Base-by-base conservation (phyloP, 2,329 filamentous ascomycete genomes). In the Penicillium janthinellum region DNA sequence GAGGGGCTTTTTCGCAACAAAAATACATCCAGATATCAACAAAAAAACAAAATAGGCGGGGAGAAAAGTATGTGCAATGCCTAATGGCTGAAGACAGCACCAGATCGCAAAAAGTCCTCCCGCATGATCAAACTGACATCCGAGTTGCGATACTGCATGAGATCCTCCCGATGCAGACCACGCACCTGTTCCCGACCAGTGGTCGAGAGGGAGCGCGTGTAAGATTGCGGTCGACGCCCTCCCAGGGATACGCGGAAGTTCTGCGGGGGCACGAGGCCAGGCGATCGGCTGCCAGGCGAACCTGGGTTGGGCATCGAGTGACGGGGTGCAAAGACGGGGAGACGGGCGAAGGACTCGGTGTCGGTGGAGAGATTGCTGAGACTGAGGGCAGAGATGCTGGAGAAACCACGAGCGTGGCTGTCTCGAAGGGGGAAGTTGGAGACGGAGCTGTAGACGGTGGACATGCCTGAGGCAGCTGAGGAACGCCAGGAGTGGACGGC, bases 401-500 rank as follows among this genome's bases (percentile, higher is more conserved):
- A 75, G 2, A 62, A 55, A 0, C 63, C 58, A n/a, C 65, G 65
- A 39, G 63, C 55, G 58, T 55, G 37, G 35, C 25, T 44, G 28
- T 47, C 42, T 3, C 65, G 62, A 57, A 64, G 67, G 1, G 68
- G 66, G 38, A 65, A 56, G 25, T 64, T 64, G 28, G 67, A 68
- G 1, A 62, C 42, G 3, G 62, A 62, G 56, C 67, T 70, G 63
- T 71, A 72, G 3, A 71, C 51, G 2, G 70, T 71, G 2, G 73
- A 75, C 54, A 74, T 66, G 59, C 67, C 71, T 2, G 72, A 73
- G 5, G 65, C 65, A 20, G 72, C 64, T 7, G 74, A 75, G 2
- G 74, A 76, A 35, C 73, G 73, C 72, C 73, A 75, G 1, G 73
- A 75, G 56, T 73, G 60, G 5, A 76, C 70, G 0, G 70, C 71